Evolutionary conservation across 192 early-diverging fungal species (phyloP), one percentile per base, ranked within the genome.

Genomic region (Coemansia sp.): DNA sequence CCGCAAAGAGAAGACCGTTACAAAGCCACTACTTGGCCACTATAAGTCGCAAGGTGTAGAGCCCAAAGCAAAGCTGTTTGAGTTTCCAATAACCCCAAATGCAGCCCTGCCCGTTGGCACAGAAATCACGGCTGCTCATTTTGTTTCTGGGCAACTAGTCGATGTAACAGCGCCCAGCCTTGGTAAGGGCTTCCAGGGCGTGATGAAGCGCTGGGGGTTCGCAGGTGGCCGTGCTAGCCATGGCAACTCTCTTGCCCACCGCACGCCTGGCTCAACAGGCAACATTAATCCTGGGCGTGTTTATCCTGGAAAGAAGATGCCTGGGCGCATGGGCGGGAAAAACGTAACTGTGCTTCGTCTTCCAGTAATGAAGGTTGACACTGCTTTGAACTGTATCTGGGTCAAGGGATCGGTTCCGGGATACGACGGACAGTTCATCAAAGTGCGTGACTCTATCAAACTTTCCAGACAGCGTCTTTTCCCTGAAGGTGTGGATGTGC

Each of bases 271-370:
- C 74, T 95, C 95, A 19, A 96, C 92, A 9, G 97, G 97, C 76
- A 87, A 91, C 72, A 84, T 87, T 75, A 85, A 88, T 68, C 97
- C 97, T 46, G 93, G 94, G 21, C 90, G 88, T 57, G 94, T 97
- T 48, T 96, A 92, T 73, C 93, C 93, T 67, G 97, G 97, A 18
- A 99, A 95, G 85, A 99, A 99, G 71, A 99, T 99, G 97, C 89
- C 95, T 18, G 97, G 97, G 51, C 89, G 92, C 22, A 93, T 99
- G 90, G 97, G 97, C 61, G 91, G 91, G 59, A 89, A 93, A 52
- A 90, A 79, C 67, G 74, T 85, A 1, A 96, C 95, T 4, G 88
- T 89, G 26, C 90, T 93, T 66, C 93, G 87, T 63, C 77, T 96
- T 12, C 85, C 93, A 65, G 92, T 97, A 36, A 73, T 93, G 68